Conservation (phyloP, 805 yeast genomes). For the Candida khao-thaluensis region DNA sequence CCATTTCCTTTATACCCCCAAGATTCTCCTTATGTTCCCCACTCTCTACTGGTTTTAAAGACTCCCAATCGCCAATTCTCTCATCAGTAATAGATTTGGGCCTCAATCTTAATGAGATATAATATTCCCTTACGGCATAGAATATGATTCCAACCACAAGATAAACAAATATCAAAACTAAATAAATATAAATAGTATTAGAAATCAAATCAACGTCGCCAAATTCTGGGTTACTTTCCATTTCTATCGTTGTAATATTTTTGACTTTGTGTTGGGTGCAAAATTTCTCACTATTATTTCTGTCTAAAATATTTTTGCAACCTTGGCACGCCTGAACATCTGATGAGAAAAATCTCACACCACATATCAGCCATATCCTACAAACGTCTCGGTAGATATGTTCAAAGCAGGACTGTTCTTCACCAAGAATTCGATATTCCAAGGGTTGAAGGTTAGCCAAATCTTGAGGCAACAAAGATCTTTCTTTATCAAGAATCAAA, state of each 20-base stretch:
- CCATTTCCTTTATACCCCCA: conserved; percentile 1
- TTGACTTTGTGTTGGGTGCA: conserved; percentile 6
- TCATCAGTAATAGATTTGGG: conserved; percentile 10
- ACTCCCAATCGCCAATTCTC: conserved; percentile 7
- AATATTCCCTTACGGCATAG: conserved; percentile 27
- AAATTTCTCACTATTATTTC: not conserved
- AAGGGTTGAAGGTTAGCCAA: conserved; percentile 20
- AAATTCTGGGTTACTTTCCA: not conserved
- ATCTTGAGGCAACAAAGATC: conserved; percentile 11
- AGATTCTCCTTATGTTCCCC: not conserved
- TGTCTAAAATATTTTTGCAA: not conserved
- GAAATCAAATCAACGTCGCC: conserved; percentile 22
- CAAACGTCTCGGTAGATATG: conserved; percentile 20
- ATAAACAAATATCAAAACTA: conserved; percentile 21
- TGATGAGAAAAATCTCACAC: conserved; percentile 1
- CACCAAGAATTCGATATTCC: conserved; percentile 50
- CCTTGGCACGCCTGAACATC: not conserved
- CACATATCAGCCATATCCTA: not conserved
- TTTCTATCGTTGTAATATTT: too few species aligned
- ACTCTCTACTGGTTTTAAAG: conserved; percentile 1
- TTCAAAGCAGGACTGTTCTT: conserved; percentile 59
- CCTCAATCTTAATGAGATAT: conserved; percentile 12
- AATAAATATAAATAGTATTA: conserved; percentile 26
- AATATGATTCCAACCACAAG: conserved; percentile 20
- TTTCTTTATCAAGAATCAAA: conserved; percentile 7